These are phyloP conservation scores for Mycocentrospora acerina DNA, from an alignment of 2,329 filamentous ascomycete species.

Conservation along the genomic window DNA sequence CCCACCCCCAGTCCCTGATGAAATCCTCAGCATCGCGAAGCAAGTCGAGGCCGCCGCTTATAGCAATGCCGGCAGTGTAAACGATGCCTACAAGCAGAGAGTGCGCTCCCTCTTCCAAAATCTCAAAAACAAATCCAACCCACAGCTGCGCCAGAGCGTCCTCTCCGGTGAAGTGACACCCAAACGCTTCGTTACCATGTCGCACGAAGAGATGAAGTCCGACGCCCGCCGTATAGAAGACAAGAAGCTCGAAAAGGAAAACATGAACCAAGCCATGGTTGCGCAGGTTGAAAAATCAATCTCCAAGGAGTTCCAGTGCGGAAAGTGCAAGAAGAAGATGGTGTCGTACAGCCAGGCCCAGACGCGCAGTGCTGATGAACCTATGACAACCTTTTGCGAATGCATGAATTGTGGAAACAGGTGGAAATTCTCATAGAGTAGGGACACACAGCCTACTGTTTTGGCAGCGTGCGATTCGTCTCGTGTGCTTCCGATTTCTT, in stretches of 20 bases:
- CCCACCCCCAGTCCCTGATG: conserved; percentile 53
- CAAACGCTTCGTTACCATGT: conserved; percentile 80
- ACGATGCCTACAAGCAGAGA: conserved; percentile 77
- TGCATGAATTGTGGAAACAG: conserved; percentile 54
- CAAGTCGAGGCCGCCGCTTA: conserved; percentile 78
- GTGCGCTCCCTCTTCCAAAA: conserved; percentile 92
- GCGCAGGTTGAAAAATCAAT: conserved; percentile 89
- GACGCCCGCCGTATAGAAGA: conserved; percentile 77
- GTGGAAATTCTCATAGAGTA: conserved; percentile 49
- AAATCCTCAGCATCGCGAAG: conserved; percentile 66
- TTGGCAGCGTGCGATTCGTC: too few species aligned
- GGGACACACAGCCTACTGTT: neutral
- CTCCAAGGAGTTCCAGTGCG: conserved; percentile 82
- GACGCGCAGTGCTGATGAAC: conserved; percentile 93
- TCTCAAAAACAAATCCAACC: conserved; percentile 89
- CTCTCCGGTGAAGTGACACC: conserved; percentile 72
- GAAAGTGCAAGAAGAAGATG: conserved; percentile 89
- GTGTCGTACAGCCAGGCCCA: conserved; percentile 96
- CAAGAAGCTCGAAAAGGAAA: conserved; percentile 77
- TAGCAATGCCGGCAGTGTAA: conserved; percentile 67
- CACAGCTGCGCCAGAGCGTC: conserved; percentile 72
- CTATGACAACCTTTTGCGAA: conserved; percentile 62
- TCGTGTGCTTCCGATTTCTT: too few species aligned
- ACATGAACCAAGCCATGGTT: conserved; percentile 96
- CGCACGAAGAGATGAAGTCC: conserved; percentile 86